Base-by-base conservation (phyloP, 805 yeast species). In the Brettanomyces bruxellensis region DNA sequence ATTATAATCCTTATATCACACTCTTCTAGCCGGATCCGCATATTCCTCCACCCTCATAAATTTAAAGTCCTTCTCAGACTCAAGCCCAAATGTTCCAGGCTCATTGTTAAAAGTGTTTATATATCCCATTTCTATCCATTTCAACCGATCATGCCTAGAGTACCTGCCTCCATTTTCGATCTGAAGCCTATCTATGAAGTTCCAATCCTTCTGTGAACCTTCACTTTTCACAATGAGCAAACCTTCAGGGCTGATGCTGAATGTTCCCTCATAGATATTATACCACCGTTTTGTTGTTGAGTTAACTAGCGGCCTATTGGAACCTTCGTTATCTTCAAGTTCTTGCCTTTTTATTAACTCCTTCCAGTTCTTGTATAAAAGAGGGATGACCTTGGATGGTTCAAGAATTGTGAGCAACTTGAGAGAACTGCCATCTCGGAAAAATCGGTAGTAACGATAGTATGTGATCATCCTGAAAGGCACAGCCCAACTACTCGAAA, bases 401-500 rank as follows among this genome's bases (percentile, higher is more conserved):
- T 86, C 91, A 46, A 78, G 71, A 3, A 83, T 75, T 0, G 95
- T 77, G 25, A 87, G 71, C 28, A 86, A 71, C 57, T 84, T 78
- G 39, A 86, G 65, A 49, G 87, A 83, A 1, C 75, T 67, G 0
- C 98, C 97, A 57, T 85, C 84, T 0, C 82, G 81, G 59, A 73
- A 85, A 57, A 91, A 89, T 51, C 97, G 70, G 34, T 83, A 64
- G 61, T 89, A 93, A 51, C 99, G 69, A 60, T 87, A 91, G 59
- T 91, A 91, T 0, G 96, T 86, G 38, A 91, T 85, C 60, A 88
- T 79, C 54, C 86, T 79, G 22, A 86, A 77, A 1, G 96, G 96
- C 49, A 79, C 78, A 40, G 73, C 64, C 83, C 93, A 79, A 5
- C 85, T 73, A 30, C 71, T 69, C 1, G 86, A 76, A 40, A 81